Base-by-base conservation (phyloP, 2,329 filamentous ascomycete genomes). In the Colletotrichum gloeosporioides region DNA sequence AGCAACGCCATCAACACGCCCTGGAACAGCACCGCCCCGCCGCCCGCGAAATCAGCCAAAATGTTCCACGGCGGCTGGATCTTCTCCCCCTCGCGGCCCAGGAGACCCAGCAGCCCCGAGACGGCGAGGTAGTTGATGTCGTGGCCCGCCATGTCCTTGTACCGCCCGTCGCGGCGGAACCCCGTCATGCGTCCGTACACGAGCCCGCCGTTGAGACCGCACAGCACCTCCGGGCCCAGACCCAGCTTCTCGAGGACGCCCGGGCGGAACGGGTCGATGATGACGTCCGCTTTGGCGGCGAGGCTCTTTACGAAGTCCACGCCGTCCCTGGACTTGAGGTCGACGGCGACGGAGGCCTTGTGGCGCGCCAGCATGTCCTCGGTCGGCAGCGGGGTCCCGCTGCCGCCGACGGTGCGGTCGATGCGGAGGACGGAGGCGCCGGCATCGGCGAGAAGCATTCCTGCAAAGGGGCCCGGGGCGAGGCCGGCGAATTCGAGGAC, bases 111-210 rank as follows among this genome's bases (percentile, higher is more conserved):
- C 1, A 94, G 93, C 1, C 96, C 96, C 0, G 94, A 94, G 0
- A 98, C 95, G 65, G 96, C 95, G 57, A 99, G 93, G 85, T 99
- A 99, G 83, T 99, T 98, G 84, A 98, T 98, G 83, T 98, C 96
- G 83, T 98, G 96, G 61, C 96, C 96, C 0, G 96, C 96, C 96
- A 98, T 98, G 81, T 90, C 86, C 64, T 91, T 91, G 85, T 98
- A 99, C 80, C 92, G 93, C 0, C 96, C 96, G 85, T 98, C 95
- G 53, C 96, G 90, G 15, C 96, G 90, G 84, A 98, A 99, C 0
- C 96, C 96, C 4, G 96, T 97, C 91, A 99, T 94, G 55, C 96
- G 93, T 9, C 91, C 95, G 73, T 98, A 92, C 70, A 99, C 92
- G 3, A 99, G 87, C 0, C 93, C 88, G 13, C 93, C 94, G 84